Conservation (phyloP, 2,329 filamentous ascomycete species). For the Hirsutella minnesotensis region DNA sequence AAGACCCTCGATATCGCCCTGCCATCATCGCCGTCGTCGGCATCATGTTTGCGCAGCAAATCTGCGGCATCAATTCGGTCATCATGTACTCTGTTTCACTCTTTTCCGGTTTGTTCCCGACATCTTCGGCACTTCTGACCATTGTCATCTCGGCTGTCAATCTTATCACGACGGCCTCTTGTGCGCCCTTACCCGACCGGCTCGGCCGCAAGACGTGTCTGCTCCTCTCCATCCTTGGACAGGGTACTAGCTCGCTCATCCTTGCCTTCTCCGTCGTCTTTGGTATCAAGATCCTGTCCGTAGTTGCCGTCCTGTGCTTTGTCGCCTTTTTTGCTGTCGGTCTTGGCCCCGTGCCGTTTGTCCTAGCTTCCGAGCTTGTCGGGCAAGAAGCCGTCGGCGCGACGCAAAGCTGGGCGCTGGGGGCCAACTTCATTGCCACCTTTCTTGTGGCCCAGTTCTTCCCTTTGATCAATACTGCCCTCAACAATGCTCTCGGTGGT, state of each 20-base stretch:
- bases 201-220: constrained; percentile 82
- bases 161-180: constrained; percentile 67
- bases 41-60: constrained; percentile 85
- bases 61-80: constrained; percentile 91
- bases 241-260: constrained; percentile 65
- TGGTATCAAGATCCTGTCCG: constrained; percentile 62
- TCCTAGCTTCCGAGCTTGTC: constrained; percentile 83
- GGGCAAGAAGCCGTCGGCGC: constrained; percentile 83
- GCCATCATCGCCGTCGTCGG: constrained; percentile 76
- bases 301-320: constrained; percentile 70
- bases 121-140: constrained; percentile 72
- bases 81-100: constrained; percentile 98
- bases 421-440: constrained; percentile 79
- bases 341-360: constrained; percentile 88
- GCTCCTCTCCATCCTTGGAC: constrained; percentile 69
- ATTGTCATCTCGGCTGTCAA: constrained; percentile 83
- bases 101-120: constrained; percentile 66
- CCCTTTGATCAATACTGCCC: constrained; percentile 65
- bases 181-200: constrained; percentile 75
- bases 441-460: constrained; percentile 94
- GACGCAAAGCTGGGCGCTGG: constrained; percentile 78
- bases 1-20: constrained; percentile 54
- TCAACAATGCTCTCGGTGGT: constrained; percentile 53
- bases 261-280: constrained; percentile 73
- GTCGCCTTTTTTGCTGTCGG: constrained; percentile 85